phyloP scores from a whole-genome alignment of 1,284 basidiomycete genomes.

The Athelia psychrophila region DNA sequence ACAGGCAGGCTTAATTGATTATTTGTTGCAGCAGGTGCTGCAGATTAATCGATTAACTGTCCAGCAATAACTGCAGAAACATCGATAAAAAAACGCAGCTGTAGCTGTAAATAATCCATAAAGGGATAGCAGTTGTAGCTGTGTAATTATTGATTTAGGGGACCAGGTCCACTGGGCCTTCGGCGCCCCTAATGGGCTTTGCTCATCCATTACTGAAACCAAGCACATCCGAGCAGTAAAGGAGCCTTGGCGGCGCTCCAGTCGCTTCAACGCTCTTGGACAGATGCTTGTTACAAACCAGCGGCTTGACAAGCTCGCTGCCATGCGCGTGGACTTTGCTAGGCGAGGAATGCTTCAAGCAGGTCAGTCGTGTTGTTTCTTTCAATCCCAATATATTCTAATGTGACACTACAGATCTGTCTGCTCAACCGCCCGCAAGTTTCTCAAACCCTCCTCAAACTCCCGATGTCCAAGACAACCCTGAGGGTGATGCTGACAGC shows the following conservation, averaged over 20 bases:
- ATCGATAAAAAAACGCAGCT: too few species aligned
- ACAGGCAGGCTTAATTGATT: too few species aligned
- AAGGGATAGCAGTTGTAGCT: too few species aligned
- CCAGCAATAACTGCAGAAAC: too few species aligned
- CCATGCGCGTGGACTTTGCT: neutral
- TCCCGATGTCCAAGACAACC: neutral
- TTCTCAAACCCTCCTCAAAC: neutral
- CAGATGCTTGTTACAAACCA: conserved; percentile 2
- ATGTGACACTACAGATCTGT: neutral
- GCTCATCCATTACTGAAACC: neutral
- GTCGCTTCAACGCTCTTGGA: neutral
- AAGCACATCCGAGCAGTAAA: neutral
- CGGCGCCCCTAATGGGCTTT: neutral
- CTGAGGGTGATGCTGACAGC: conserved; percentile 3
- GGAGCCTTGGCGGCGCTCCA: neutral
- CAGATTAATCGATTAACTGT: too few species aligned
- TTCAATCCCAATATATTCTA: too few species aligned
- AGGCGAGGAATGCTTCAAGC: neutral
- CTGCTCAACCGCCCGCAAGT: neutral
- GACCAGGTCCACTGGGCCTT: too few species aligned
- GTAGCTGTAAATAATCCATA: too few species aligned
- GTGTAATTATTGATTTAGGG: too few species aligned
- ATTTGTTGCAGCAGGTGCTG: too few species aligned
- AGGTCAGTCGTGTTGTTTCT: too few species aligned
- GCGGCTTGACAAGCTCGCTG: neutral